phyloP scores from a whole-genome alignment of 2,329 filamentous ascomycete genomes.

The Fusarium succisae region DNA sequence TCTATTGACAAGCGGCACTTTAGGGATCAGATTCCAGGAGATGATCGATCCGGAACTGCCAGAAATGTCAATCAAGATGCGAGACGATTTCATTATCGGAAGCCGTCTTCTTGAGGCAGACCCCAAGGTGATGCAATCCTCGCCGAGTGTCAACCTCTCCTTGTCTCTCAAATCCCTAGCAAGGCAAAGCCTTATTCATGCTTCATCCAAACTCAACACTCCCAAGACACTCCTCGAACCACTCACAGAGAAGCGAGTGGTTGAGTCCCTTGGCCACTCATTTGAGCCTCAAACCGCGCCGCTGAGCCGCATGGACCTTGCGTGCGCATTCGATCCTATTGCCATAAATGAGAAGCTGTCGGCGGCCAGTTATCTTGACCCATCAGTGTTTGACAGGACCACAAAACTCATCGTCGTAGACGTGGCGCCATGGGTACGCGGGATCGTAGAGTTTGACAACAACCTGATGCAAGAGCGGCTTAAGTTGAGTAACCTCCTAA shows the following conservation, averaged over 20 bases:
- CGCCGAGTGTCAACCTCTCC: conserved; percentile 41
- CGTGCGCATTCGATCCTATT: conserved; percentile 69
- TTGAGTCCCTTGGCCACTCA: conserved; percentile 51
- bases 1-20: conserved; percentile 61
- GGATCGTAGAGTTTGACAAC: conserved; percentile 81
- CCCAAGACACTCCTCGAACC: conserved; percentile 29
- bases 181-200: conserved; percentile 36
- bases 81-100: conserved; percentile 62
- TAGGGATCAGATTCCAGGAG: conserved; percentile 57
- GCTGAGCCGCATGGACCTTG: conserved; percentile 62
- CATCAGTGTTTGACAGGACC: conserved; percentile 81
- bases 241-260: conserved; percentile 47
- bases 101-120: conserved; percentile 59
- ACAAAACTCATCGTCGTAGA: conserved; percentile 74
- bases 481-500: conserved; percentile 69
- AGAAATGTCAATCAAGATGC: conserved; percentile 56
- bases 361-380: conserved; percentile 59
- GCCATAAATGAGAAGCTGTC: conserved; percentile 59
- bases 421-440: conserved; percentile 88
- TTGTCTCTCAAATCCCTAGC: conserved; percentile 44
- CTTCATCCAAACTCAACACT: not conserved
- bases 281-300: conserved; percentile 43
- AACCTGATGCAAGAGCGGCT: conserved; percentile 74
- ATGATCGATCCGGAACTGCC: conserved; percentile 72
- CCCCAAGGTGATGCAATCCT: conserved; percentile 44